A percentile compares a stretch with the other conserved stretches of the same genome.
Conservation (phyloP, 2,329 filamentous ascomycete genomes). For the Epichloe hybrida region DNA sequence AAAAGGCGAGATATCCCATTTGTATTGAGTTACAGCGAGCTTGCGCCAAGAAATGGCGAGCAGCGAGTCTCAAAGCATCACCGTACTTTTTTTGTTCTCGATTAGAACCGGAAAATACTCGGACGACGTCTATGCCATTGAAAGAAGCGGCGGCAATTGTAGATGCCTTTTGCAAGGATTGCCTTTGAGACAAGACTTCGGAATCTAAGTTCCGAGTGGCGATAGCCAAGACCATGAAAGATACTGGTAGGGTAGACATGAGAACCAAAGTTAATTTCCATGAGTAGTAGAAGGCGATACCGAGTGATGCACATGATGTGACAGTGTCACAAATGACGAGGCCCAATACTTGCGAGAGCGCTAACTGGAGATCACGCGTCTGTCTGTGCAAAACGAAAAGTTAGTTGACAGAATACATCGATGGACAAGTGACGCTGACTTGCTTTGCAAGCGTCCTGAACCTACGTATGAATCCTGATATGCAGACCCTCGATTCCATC, state of each 20-base stretch:
- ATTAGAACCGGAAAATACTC: slow-evolving; percentile 66
- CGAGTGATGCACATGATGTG: slow-evolving; percentile 51
- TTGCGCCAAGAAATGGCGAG: slow-evolving; percentile 51
- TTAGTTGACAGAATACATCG: neutral
- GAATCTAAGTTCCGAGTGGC: slow-evolving; percentile 48
- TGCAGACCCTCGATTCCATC: slow-evolving; percentile 62
- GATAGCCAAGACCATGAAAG: slow-evolving; percentile 43
- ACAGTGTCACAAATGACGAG: slow-evolving; percentile 50
- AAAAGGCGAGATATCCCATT: slow-evolving; percentile 58
- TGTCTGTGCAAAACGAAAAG: slow-evolving; percentile 39
- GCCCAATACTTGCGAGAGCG: slow-evolving; percentile 68
- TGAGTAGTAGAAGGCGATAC: slow-evolving; percentile 62
- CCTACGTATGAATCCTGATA: slow-evolving; percentile 60
- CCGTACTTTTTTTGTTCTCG: slow-evolving; percentile 56
- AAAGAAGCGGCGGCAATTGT: slow-evolving; percentile 60
- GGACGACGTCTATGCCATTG: slow-evolving; percentile 68
- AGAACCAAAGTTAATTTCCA: slow-evolving; percentile 78
- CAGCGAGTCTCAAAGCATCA: slow-evolving; percentile 41
- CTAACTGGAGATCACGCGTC: slow-evolving; percentile 66
- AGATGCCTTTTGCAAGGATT: slow-evolving; percentile 53
- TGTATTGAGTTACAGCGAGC: slow-evolving; percentile 58
- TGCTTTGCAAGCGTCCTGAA: neutral
- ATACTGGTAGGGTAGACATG: slow-evolving; percentile 57
- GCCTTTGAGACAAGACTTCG: slow-evolving; percentile 56
- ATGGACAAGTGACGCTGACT: neutral